Base-by-base conservation (phyloP, 805 yeast species). In the Candida bentonensis region DNA sequence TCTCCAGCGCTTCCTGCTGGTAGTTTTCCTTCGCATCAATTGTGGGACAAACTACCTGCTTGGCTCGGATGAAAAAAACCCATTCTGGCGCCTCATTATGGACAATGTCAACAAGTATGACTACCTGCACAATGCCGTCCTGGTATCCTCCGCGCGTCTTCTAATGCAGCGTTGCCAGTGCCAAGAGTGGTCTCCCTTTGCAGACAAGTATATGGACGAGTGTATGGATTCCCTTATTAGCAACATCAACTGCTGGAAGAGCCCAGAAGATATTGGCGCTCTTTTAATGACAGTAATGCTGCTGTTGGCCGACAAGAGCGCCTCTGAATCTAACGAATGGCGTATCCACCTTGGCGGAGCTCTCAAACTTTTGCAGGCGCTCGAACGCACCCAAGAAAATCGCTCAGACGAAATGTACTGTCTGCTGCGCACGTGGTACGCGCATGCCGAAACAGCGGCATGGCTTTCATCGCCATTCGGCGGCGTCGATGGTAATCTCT, bases 381-480 rank as follows among this genome's bases (percentile, higher is more conserved):
- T 9, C 20, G 11, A 7, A 23, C 21, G 39, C 13, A 33, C 23
- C 30, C 27, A 25, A 21, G 27, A 7, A 17, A 23, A 17, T 21
- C 21, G 39, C 34, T 4, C 7, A 4, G 43, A 44, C 17, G 45
- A 42, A 30, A 26, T 48, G 25, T 44, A 40, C 27, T 39, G 42
- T n/a, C 40, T 43, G 23, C 30, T 44, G 34, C 22, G 52, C 17
- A 17, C 47, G 22, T 49, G 52, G 52, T 48, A 43, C 25, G 42
- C 52, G 3, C 30, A 30, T 26, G 51, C 50, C 2, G 52, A 49
- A 34, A 43, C 48, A 2, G 21, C 42, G 22, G 52, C 52, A 3
- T 49, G 52, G 52, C 28, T 49, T 7, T 47, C 52, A 4, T 42
- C 51, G 7, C 51, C 52, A 4, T 23, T 22, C 15, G 52, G 52